Percentiles rank a stretch among this genome's conserved stretches.
phyloP scores from a whole-genome alignment of 106 monocot species.

The Alisma plantagoaquatica region DNA sequence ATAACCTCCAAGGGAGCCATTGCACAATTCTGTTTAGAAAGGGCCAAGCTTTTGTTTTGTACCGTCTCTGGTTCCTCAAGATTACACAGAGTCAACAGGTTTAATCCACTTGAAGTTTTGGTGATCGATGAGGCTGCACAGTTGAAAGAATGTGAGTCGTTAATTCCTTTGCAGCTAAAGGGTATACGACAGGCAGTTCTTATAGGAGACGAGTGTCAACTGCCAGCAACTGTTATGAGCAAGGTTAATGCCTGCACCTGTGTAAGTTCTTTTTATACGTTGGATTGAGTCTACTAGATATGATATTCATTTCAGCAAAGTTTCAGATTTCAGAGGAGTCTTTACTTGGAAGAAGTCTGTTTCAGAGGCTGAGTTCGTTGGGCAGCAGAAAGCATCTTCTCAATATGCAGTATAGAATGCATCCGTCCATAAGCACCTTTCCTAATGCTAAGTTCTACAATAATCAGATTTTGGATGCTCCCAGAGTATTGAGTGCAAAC shows the following conservation, averaged over 20 bases:
- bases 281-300: background rate
- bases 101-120: conserved; percentile 30
- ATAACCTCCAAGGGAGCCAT: background rate
- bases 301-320: background rate
- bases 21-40: conserved; percentile 28
- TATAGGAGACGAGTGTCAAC: conserved; percentile 65
- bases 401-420: conserved; percentile 69
- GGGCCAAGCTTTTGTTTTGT: conserved; percentile 32
- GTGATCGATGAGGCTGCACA: conserved; percentile 69
- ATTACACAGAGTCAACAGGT: conserved; percentile 28
- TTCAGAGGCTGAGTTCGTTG: conserved; percentile 48
- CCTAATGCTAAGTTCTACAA: conserved; percentile 50
- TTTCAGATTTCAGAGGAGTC: conserved; percentile 31
- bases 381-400: conserved; percentile 53
- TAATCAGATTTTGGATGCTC: conserved; percentile 32
- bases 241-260: too few species aligned
- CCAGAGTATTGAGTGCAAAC: conserved; percentile 15
- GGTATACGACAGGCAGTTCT: conserved; percentile 40
- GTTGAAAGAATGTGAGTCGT: conserved; percentile 62
- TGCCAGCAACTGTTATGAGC: conserved; percentile 65
- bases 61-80: conserved; percentile 42
- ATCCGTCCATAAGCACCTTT: conserved; percentile 59
- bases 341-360: conserved; percentile 42
- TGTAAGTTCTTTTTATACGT: too few species aligned
- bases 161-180: conserved; percentile 33